Conservation (phyloP, 768 basidiomycete genomes). For the Kwoniella sp. region DNA sequence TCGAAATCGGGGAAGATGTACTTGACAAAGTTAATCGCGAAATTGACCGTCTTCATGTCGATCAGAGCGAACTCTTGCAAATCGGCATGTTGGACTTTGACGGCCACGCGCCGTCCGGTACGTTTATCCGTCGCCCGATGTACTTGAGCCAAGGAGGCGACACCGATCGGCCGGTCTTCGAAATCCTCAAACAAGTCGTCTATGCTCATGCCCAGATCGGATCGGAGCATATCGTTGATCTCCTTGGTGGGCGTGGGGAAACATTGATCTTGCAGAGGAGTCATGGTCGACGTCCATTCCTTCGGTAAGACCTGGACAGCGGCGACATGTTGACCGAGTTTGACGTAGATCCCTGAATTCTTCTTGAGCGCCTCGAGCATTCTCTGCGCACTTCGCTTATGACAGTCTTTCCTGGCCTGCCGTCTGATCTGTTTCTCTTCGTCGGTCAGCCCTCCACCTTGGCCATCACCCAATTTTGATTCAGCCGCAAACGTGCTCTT, state of each 20-base stretch:
- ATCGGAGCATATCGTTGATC: conserved; percentile 72
- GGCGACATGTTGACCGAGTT: conserved; percentile 79
- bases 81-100: conserved; percentile 82
- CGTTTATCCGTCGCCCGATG: conserved; percentile 76
- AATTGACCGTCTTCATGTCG: conserved; percentile 62
- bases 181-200: conserved; percentile 81
- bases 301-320: conserved; percentile 64
- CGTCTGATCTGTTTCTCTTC: conserved; percentile 68
- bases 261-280: conserved; percentile 80
- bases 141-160: conserved; percentile 93
- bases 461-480: conserved; percentile 61
- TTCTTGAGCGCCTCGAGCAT: conserved; percentile 80
- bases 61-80: conserved; percentile 87
- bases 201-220: conserved; percentile 70
- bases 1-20: conserved; percentile 94
- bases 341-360: conserved; percentile 66
- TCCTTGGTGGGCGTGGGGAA: conserved; percentile 81
- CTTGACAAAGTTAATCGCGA: conserved; percentile 77
- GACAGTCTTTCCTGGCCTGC: conserved; percentile 70
- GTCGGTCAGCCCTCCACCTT: conserved; percentile 59
- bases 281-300: conserved; percentile 65
- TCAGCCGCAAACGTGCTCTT: conserved; percentile 50
- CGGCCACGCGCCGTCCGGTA: conserved; percentile 76
- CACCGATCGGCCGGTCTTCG: conserved; percentile 84
- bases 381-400: conserved; percentile 76